A percentile compares a stretch with the other conserved stretches of the same genome.
These are phyloP conservation scores for Cornus suecica DNA, from an alignment of 148 eudicot species.

Conservation along the genomic window DNA sequence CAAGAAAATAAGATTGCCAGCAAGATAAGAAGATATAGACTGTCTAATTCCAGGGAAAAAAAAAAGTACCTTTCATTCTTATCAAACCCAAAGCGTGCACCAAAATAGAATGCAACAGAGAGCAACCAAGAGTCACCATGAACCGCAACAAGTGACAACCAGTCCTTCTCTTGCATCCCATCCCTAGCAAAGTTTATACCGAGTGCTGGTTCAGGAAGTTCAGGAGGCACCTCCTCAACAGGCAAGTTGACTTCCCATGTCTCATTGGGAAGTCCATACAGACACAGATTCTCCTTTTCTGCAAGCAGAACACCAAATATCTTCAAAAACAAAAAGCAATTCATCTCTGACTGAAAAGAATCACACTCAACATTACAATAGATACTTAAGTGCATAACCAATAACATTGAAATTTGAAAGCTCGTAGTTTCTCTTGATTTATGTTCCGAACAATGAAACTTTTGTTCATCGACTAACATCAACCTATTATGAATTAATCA, in stretches of 20 bases:
- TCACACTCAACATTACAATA: background rate
- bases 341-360: background rate
- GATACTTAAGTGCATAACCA: background rate
- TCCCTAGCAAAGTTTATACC: conserved; percentile 50
- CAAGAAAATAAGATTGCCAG: background rate
- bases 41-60: background rate
- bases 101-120: conserved; percentile 43
- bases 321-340: background rate
- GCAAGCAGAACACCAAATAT: conserved; percentile 3
- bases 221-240: conserved; percentile 46
- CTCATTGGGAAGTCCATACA: conserved; percentile 47
- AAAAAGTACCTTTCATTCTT: conserved; percentile 30
- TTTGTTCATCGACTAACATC: background rate
- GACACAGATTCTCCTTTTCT: conserved; percentile 43
- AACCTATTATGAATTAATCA: background rate
- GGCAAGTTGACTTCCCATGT: conserved; percentile 45
- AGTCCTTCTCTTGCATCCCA: conserved; percentile 38
- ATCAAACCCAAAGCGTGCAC: conserved; percentile 46
- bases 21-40: background rate
- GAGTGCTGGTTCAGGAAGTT: conserved; percentile 46
- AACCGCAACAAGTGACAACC: conserved; percentile 42
- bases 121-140: conserved; percentile 48
- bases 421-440: too few species aligned
- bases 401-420: background rate
- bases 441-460: background rate